phyloP scores from a whole-genome alignment of 192 early-diverging fungal species.

The Coemansia sp. region DNA sequence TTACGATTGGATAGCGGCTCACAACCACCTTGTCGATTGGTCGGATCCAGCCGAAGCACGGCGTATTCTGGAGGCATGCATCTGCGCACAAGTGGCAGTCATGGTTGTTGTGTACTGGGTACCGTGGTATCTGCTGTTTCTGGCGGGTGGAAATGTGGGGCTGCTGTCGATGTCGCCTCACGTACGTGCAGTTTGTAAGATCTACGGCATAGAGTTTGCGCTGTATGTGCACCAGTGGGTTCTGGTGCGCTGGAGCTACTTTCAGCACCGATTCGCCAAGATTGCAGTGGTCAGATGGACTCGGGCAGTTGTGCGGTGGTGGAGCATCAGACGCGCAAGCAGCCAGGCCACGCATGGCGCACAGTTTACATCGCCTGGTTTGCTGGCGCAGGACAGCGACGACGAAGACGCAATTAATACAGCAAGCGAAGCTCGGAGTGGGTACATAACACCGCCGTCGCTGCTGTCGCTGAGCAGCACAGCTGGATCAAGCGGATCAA shows the following conservation, averaged over 20 bases:
- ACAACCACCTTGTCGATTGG: conserved; percentile 50
- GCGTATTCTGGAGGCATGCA: conserved; percentile 25
- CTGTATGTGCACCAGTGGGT: conserved; percentile 31
- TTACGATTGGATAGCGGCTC: conserved; percentile 47
- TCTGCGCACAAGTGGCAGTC: conserved; percentile 32
- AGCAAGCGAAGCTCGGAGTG: conserved; percentile 10
- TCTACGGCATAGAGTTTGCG: conserved; percentile 41
- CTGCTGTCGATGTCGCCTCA: conserved; percentile 51
- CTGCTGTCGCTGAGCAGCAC: conserved; percentile 38
- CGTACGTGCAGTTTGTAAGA: conserved; percentile 42
- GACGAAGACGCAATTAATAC: conserved; percentile 4
- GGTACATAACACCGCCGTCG: conserved; percentile 45
- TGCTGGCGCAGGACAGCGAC: conserved; percentile 13
- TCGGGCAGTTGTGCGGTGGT: not conserved
- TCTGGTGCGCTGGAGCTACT: conserved; percentile 11
- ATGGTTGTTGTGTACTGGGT: conserved; percentile 43
- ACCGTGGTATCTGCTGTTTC: conserved; percentile 44
- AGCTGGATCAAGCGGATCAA: conserved; percentile 26
- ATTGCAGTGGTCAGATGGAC: conserved; percentile 15
- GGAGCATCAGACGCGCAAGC: not conserved
- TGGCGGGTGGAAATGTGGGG: conserved; percentile 33
- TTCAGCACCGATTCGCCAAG: conserved; percentile 4
- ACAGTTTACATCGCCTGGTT: conserved; percentile 17
- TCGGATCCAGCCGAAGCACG: conserved; percentile 32
- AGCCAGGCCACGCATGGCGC: not conserved